Conservation (phyloP, 2,329 filamentous ascomycete species). For the Alternaria infectoria region DNA sequence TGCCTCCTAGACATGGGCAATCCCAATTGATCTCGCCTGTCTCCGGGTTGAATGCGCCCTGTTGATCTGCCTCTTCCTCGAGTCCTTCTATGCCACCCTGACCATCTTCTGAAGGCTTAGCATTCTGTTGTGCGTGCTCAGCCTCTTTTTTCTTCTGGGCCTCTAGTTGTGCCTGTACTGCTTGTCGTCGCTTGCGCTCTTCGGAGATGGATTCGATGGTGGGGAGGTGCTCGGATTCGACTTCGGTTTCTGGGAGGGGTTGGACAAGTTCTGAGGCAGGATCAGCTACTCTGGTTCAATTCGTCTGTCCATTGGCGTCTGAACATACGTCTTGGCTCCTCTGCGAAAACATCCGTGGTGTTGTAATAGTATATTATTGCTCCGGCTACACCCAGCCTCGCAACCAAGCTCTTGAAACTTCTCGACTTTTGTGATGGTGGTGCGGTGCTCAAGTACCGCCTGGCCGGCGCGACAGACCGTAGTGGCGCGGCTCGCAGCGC, state of each 20-base stretch:
- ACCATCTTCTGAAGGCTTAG: slow-evolving; percentile 8
- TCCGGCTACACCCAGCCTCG: slow-evolving; percentile 77
- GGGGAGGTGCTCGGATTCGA: slow-evolving; percentile 50
- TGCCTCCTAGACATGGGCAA: slow-evolving; percentile 94
- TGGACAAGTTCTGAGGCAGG: slow-evolving; percentile 27
- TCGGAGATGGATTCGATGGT: slow-evolving; percentile 55
- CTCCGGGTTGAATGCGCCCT: slow-evolving; percentile 97
- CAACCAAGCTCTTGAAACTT: slow-evolving; percentile 79
- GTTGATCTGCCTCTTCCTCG: slow-evolving; percentile 81
- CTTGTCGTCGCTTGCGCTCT: slow-evolving; percentile 48
- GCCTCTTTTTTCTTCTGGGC: slow-evolving; percentile 32
- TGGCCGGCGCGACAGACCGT: slow-evolving; percentile 45
- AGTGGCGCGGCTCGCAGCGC: slow-evolving; percentile 44
- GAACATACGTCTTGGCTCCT: slow-evolving; percentile 74
- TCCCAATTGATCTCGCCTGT: slow-evolving; percentile 99
- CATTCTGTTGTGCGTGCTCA: slow-evolving; percentile 18
- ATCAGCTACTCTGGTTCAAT: slow-evolving; percentile 4
- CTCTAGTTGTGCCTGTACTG: slow-evolving; percentile 38
- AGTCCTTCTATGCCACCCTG: slow-evolving; percentile 60
- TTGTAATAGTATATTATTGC: slow-evolving; percentile 92
- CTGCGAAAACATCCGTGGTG: slow-evolving; percentile 84
- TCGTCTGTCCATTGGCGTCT: not conserved
- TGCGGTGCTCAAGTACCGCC: slow-evolving; percentile 64
- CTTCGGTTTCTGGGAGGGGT: slow-evolving; percentile 49
- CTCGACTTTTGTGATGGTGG: slow-evolving; percentile 70